phyloP scores from a whole-genome alignment of 208 protist species.

The Balamuthia mandrillaris region DNA sequence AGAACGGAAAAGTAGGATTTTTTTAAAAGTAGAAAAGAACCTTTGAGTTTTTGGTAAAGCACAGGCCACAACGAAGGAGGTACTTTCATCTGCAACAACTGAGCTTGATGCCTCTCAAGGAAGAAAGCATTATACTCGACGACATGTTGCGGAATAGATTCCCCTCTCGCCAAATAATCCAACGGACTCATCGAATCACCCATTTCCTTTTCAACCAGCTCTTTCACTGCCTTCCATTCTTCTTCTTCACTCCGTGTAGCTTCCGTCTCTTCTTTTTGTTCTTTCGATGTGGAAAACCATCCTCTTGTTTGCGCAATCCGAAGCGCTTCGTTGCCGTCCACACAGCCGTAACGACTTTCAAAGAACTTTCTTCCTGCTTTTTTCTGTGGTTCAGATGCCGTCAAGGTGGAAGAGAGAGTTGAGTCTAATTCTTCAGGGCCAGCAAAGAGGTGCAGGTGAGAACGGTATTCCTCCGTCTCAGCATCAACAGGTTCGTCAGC shows the following conservation, averaged over 20 bases:
- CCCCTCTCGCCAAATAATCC: constrained; percentile 21
- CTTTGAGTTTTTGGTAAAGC: too few species aligned
- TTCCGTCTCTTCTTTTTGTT: too few species aligned
- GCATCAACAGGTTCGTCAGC: neutral
- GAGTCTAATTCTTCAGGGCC: neutral
- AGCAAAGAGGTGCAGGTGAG: constrained; percentile 20
- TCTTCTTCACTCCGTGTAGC: neutral
- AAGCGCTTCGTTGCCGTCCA: constrained; percentile 14
- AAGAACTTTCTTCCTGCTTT: constrained; percentile 28
- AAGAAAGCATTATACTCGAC: constrained; percentile 33
- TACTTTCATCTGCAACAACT: too few species aligned
- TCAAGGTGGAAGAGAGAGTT: neutral
- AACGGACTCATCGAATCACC: constrained; percentile 21
- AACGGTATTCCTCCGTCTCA: constrained; percentile 35
- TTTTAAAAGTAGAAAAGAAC: neutral
- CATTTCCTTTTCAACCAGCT: constrained; percentile 12
- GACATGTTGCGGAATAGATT: neutral
- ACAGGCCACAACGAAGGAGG: too few species aligned
- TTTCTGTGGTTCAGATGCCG: neutral
- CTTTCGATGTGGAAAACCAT: neutral
- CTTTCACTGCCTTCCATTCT: neutral
- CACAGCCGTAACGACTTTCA: constrained; percentile 20
- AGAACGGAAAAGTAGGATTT: neutral
- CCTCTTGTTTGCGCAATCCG: constrained; percentile 13
- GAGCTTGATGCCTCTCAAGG: constrained; percentile 1